Evolutionary conservation across 163 green algal genomes (phyloP).

Genomic region (Prototheca stagnorum): DNA sequence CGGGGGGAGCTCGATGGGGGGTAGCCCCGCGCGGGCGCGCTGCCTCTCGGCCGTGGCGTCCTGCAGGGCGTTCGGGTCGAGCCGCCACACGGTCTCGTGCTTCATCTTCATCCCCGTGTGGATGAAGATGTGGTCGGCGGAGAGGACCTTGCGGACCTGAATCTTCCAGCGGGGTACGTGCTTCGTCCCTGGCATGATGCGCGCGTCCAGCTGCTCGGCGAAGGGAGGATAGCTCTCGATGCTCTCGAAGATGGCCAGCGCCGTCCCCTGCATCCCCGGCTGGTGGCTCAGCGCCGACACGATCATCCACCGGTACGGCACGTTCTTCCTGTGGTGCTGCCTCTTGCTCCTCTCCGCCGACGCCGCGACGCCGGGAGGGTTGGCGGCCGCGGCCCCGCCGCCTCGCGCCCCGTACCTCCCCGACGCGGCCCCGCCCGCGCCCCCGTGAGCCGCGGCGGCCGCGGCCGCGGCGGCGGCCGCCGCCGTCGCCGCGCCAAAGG

Average conservation of each 20-base stretch:
- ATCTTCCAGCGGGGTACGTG: conserved; percentile 28
- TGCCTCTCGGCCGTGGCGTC: conserved; percentile 4
- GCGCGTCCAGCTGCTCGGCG: conserved; percentile 12
- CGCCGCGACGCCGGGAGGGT: not conserved
- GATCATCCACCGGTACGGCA: conserved; percentile 31
- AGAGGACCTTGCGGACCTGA: conserved; percentile 26
- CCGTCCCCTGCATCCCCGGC: conserved; percentile 7
- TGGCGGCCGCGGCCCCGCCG: too few species aligned
- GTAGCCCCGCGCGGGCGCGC: conserved; percentile 2
- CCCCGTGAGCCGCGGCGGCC: too few species aligned
- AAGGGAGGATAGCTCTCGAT: conserved; percentile 12
- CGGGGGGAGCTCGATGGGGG: conserved; percentile 1
- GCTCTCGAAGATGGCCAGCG: conserved; percentile 5
- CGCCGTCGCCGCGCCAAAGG: too few species aligned
- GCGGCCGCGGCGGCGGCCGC: too few species aligned
- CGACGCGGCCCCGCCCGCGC: too few species aligned
- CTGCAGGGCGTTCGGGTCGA: conserved; percentile 9
- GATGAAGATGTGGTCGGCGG: conserved; percentile 19
- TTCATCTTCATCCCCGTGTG: conserved; percentile 23
- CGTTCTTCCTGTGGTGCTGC: conserved; percentile 15
- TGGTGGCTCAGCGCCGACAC: conserved; percentile 11
- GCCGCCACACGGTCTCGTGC: conserved; percentile 24
- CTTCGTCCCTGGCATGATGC: conserved; percentile 27
- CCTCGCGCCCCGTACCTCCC: too few species aligned
- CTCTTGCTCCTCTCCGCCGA: conserved; percentile 10